Base-by-base conservation (phyloP, 2,329 filamentous ascomycete species). In the Acrodontium crateriforme region DNA sequence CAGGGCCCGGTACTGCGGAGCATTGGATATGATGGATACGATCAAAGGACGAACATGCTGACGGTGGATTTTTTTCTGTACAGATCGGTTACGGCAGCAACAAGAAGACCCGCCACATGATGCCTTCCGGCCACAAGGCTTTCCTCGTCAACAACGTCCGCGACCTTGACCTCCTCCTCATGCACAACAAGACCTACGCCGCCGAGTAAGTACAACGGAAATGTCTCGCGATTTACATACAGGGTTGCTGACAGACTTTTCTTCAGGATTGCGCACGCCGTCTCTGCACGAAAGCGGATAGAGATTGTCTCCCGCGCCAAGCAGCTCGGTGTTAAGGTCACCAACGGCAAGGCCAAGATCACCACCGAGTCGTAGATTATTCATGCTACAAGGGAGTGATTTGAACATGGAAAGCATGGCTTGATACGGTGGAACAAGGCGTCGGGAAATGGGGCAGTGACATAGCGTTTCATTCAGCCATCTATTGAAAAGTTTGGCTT, bases 141-240 rank as follows among this genome's bases (percentile, higher is more conserved):
- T 98, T 98, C 80, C 76, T 95, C 59, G 89, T 98, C 69, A 83
- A 78, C 78, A 98, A 98, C 74, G 64, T 74, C 64, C 74, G 78
- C 61, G 89, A 98, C 53, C 78, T 98, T 56, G 87, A 98, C 65
- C 79, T 98, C 42, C 78, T 98, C 56, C 73, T 98, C 54, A 98
- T 98, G 89, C 89, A 98, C 80, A 95, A 95, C 82, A 78, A 79
- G 62, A 92, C 84, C 65, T 94, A 82, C 68, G 89, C 89, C 60
- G 89, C 89, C 60, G 89, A 98, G 85, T 94, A 84, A 53, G 83
- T 74, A 24, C 17, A 16, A 31, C 21, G 20, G 16, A 49, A 36
- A 41, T 28, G 16, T 23, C 16, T 32, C 33, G 41, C 55, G 15
- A 25, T n/a, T 29, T 8, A 9, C 8, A 12, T 8, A 28, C 13